Base-by-base conservation (phyloP, 164 flowering plant genomes). In the Macadamia tetraphylla region DNA sequence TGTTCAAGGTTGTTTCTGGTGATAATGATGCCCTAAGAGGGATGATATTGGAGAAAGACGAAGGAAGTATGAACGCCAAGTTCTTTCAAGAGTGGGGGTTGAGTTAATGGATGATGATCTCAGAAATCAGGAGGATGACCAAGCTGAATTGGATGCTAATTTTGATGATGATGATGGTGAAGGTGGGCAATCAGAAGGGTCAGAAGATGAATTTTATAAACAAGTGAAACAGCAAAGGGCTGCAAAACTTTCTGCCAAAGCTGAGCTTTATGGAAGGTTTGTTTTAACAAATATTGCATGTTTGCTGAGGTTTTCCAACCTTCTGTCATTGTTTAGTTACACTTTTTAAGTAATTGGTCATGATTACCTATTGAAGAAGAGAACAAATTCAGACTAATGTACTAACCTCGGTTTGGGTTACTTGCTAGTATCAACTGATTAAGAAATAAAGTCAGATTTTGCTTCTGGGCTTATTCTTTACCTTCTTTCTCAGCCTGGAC, bases 21-120 rank as follows among this genome's bases (percentile, higher is more conserved):
- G 98, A 95, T 76, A 97, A 81, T 65, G 99, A 95, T 83, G 74
- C 92, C 90, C 94, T 29, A 71, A 65, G 78, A 87, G 96, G 72
- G 98, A 91, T 75, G 96, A 92, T 74, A 82, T 95, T 70, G 98
- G 99, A 70, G 97, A 89, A 81, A 87, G 97, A 81, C 76, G 98
- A 71, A 83, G 88, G 75, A 91, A 87, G 73, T 81, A 87, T 80
- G 99, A 95, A 71, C 83, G 80, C 13, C 86, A 78, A 46, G 91
- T 87, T 69, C 78, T 95, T 58, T 85, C 87, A 29, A 76, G 82
- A 75, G 90, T 93, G 73, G 91, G 96, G 75, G 73, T 83, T 44
- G 66, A 74, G 58, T 62, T 83, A 43, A 77, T 67, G 60, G 87
- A 81, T 72, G 88, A 77, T 74, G 86, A 74, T 15, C 53, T 29